Base-by-base conservation (phyloP, 2,329 filamentous ascomycete species). In the Diplodia seriata region DNA sequence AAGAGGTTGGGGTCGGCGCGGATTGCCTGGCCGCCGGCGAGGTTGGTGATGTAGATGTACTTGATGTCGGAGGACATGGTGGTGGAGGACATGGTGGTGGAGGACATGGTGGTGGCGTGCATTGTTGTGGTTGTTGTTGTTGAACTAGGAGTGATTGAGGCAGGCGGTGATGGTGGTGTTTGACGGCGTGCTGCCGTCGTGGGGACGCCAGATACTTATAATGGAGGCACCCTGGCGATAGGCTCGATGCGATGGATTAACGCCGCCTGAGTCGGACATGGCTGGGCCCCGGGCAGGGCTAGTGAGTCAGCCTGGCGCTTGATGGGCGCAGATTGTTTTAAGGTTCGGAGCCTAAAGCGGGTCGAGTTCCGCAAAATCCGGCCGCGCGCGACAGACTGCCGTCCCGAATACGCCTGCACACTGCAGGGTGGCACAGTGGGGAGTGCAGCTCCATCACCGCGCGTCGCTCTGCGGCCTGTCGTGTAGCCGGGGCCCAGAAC, bases 1-100 rank as follows among this genome's bases (percentile, higher is more conserved):
- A 62, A 43, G 65, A 61, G 31, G 65, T 51, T 59, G 54, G 49
- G 49, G 55, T 67, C 68, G 36, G 66, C 43, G 26, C 51, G 31
- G 20, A 69, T 61, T 29, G 62, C 61, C 66, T 70, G 69, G 15
- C 54, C 53, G 36, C 69, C 67, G 40, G 26, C 47, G 1, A 70
- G 56, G 67, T 70, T 69, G 63, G 69, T 64, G 50, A 70, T 70
- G 69, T 63, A 67, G 67, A 70, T 59, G 63, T 70, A 65, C 53
- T 69, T 67, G 29, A n/a, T 38, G 31, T 55, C 33, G 31, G 54
- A 38, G n/a, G 54, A 18, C 54, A 57, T 38, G 29, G 53, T 47
- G 53, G 33, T 47, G 20, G 64, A 43, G 40, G 33, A 15, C 38
- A 50, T 50, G 49, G 9, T 33, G n/a, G 26, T 20, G 15, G 50